These are phyloP conservation scores for Hypericum androsaemum DNA, from an alignment of 345 rosid genomes.

Conservation along the genomic window DNA sequence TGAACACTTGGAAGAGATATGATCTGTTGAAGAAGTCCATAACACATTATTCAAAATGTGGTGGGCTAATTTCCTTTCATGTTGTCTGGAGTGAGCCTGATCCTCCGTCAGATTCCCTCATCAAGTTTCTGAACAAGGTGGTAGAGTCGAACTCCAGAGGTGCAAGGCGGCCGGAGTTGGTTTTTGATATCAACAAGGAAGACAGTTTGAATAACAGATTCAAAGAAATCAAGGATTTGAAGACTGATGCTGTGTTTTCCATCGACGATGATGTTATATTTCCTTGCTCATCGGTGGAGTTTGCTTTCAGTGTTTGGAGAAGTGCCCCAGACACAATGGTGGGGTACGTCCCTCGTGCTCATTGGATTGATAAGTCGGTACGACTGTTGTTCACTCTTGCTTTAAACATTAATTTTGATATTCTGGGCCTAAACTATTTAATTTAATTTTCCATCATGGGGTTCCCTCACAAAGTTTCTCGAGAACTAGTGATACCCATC, in stretches of 20 bases:
- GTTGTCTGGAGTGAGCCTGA: conserved; percentile 17
- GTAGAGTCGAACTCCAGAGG: conserved; percentile 10
- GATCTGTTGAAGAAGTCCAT: conserved; percentile 16
- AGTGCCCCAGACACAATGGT: conserved; percentile 22
- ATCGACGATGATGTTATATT: conserved; percentile 24
- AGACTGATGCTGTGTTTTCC: conserved; percentile 24
- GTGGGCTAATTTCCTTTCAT: conserved; percentile 7
- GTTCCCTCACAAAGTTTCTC: too few relatives aligned
- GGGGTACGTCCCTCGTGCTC: conserved; percentile 23
- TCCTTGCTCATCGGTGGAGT: conserved; percentile 20
- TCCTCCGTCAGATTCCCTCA: conserved; percentile 11
- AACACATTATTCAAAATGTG: conserved; percentile 19
- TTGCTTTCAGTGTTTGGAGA: conserved; percentile 23
- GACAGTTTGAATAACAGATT: conserved; percentile 15
- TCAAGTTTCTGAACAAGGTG: conserved; percentile 5
- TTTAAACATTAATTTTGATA: neutral
- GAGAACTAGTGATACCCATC: too few relatives aligned
- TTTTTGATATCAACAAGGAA: conserved; percentile 9
- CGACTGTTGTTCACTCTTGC: conserved; percentile 1
- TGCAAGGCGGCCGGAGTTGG: conserved; percentile 1
- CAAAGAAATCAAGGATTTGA: conserved; percentile 14
- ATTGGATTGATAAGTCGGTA: conserved; percentile 19
- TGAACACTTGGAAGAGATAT: conserved; percentile 20
- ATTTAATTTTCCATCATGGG: too few relatives aligned
- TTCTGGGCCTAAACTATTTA: too few relatives aligned